Percentiles rank a stretch among this genome's conserved stretches.
Evolutionary conservation across 352 stramenopile genomes (phyloP).

Genomic region (Pythium insidiosum): DNA sequence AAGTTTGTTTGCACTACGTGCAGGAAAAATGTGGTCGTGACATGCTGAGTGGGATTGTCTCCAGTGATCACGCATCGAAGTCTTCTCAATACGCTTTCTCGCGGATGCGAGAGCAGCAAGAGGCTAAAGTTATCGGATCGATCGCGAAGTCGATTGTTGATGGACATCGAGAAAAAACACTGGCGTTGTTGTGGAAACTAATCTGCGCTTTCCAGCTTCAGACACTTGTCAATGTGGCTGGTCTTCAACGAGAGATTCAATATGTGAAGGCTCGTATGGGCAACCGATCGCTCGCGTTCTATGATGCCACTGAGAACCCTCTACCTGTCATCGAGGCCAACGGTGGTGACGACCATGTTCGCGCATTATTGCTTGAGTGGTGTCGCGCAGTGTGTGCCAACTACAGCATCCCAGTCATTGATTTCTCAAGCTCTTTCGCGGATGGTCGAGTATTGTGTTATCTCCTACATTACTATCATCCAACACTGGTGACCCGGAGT

Average conservation of each 20-base stretch:
- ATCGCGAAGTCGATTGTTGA: conserved; percentile 94
- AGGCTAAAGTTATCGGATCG: conserved; percentile 47
- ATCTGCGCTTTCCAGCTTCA: conserved; percentile 89
- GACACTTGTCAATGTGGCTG: conserved; percentile 70
- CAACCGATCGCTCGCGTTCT: conserved; percentile 54
- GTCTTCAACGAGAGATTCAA: conserved; percentile 73
- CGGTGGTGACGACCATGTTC: conserved; percentile 22
- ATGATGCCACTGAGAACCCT: conserved; percentile 12
- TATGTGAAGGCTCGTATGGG: conserved; percentile 64
- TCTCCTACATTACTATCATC: conserved; percentile 95
- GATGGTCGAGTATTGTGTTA: conserved; percentile 91
- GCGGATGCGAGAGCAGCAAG: conserved; percentile 36
- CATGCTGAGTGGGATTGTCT: conserved; percentile 37
- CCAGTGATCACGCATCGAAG: neutral
- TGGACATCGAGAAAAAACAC: conserved; percentile 90
- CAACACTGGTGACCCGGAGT: conserved; percentile 72
- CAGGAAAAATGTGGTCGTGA: conserved; percentile 59
- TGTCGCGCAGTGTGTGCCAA: conserved; percentile 88
- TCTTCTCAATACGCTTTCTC: conserved; percentile 20
- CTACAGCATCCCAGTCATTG: conserved; percentile 77
- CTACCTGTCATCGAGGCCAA: conserved; percentile 18
- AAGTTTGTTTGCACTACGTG: conserved; percentile 84
- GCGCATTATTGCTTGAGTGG: conserved; percentile 86
- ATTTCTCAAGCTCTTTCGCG: conserved; percentile 92
- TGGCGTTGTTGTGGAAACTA: conserved; percentile 93